These are phyloP conservation scores for Clarkia xantiana DNA, from an alignment of 345 rosid species.

Conservation along the genomic window DNA sequence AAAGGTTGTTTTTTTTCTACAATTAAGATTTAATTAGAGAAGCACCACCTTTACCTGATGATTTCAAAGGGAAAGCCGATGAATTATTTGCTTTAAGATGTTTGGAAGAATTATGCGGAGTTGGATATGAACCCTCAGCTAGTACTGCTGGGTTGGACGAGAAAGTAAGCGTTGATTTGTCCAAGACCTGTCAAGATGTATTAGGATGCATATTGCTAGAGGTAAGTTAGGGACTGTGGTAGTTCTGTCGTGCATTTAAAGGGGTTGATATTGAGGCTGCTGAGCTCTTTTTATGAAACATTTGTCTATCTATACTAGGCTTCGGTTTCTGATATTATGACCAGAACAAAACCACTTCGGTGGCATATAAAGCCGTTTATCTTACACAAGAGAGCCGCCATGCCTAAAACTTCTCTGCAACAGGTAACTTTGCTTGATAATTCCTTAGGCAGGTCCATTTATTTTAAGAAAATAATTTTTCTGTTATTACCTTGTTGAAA, in stretches of 20 bases:
- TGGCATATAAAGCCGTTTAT: slow-evolving; percentile 38
- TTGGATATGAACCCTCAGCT: slow-evolving; percentile 3
- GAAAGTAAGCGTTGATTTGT: slow-evolving; percentile 21
- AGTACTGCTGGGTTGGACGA: slow-evolving; percentile 5
- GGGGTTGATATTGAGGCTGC: background rate
- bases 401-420: slow-evolving; percentile 33
- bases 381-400: slow-evolving; percentile 30
- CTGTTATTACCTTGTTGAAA: slow-evolving; percentile 5
- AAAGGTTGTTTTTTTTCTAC: slow-evolving; percentile 1
- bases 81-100: slow-evolving; percentile 50
- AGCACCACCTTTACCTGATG: slow-evolving; percentile 22
- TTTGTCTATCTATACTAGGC: slow-evolving; percentile 9
- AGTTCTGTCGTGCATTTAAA: background rate
- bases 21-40: slow-evolving; percentile 28
- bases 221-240: slow-evolving; percentile 12
- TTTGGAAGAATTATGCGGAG: slow-evolving; percentile 35
- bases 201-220: slow-evolving; percentile 20
- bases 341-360: slow-evolving; percentile 24
- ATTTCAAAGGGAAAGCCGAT: slow-evolving; percentile 16
- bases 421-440: slow-evolving; percentile 16
- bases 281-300: background rate
- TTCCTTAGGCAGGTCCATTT: slow-evolving; percentile 5
- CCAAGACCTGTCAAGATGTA: slow-evolving; percentile 33
- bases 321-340: slow-evolving; percentile 18
- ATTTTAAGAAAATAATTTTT: slow-evolving; percentile 4